Conservation (phyloP, 2,329 filamentous ascomycete genomes). For the Stagonosporopsis chrysanthemi region DNA sequence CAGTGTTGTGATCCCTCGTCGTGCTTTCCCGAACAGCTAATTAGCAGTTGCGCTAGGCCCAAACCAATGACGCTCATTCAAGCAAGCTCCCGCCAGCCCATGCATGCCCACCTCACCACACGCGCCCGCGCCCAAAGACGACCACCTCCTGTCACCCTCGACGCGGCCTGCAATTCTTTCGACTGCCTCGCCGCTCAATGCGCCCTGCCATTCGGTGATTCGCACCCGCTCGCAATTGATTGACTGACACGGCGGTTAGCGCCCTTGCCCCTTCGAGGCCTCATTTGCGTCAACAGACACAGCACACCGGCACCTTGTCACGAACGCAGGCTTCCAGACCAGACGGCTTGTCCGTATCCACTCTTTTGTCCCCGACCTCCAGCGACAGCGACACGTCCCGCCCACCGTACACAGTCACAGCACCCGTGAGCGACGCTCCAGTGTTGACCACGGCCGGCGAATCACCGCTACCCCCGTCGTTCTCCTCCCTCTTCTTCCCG, state of each 20-base stretch:
- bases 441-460: conserved; percentile 55
- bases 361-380: conserved; percentile 48
- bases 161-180: conserved; percentile 23
- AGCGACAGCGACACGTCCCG: conserved; percentile 27
- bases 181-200: conserved; percentile 33
- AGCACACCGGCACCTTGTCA: conserved; percentile 54
- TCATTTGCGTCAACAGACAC: conserved; percentile 26
- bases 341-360: conserved; percentile 56
- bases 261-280: conserved; percentile 37
- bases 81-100: conserved; percentile 21
- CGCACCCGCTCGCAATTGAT: conserved; percentile 33
- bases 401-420: conserved; percentile 39
- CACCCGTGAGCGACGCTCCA: conserved; percentile 47
- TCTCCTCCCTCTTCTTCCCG: conserved; percentile 69
- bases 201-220: conserved; percentile 33
- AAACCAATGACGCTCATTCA: conserved; percentile 25
- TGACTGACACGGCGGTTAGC: conserved; percentile 33
- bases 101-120: conserved; percentile 25
- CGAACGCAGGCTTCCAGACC: conserved; percentile 50
- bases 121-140: conserved; percentile 24
- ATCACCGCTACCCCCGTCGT: conserved; percentile 66
- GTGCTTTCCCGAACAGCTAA: conserved; percentile 18
- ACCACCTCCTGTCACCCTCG: conserved; percentile 15
- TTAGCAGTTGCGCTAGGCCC: conserved; percentile 33
- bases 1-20: conserved; percentile 16